Percentiles rank a stretch among this genome's conserved stretches.
phyloP scores from a whole-genome alignment of 257 asterid species.

The Nicotiana tabacum region DNA sequence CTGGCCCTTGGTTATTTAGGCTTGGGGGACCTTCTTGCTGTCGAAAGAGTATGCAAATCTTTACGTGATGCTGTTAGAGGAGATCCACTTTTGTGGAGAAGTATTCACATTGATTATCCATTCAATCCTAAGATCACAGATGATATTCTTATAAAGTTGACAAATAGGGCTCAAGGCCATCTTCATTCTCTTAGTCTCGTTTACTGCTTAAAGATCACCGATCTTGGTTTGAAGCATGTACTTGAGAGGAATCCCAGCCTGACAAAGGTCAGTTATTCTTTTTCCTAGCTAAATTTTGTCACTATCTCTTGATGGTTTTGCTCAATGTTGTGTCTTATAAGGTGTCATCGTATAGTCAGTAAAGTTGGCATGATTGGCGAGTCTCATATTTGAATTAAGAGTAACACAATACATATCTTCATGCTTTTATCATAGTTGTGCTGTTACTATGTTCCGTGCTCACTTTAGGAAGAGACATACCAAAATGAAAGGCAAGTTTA shows the following conservation, averaged over 20 bases:
- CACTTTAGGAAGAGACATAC: no score
- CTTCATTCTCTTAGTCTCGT: slow-evolving; percentile 59
- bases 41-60: slow-evolving; percentile 67
- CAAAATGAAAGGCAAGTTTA: no score
- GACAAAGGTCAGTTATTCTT: slow-evolving; percentile 46
- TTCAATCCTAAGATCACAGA: slow-evolving; percentile 36
- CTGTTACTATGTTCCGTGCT: neutral
- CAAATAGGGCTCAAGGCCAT: slow-evolving; percentile 61
- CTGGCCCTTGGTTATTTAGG: slow-evolving; percentile 55
- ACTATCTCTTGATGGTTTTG: neutral
- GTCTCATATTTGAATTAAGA: neutral
- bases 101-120: slow-evolving; percentile 36
- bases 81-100: slow-evolving; percentile 71
- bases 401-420: neutral
- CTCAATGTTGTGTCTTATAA: neutral
- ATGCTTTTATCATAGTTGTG: neutral
- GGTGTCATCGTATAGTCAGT: neutral
- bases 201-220: slow-evolving; percentile 45
- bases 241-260: slow-evolving; percentile 51
- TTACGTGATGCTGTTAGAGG: slow-evolving; percentile 47
- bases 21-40: slow-evolving; percentile 49
- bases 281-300: neutral
- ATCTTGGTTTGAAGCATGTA: slow-evolving; percentile 45
- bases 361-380: neutral
- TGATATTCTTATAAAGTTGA: slow-evolving; percentile 48